Evolutionary conservation across 306 rosid species (phyloP).

Genomic region (Dalbergia cochinchinensis): DNA sequence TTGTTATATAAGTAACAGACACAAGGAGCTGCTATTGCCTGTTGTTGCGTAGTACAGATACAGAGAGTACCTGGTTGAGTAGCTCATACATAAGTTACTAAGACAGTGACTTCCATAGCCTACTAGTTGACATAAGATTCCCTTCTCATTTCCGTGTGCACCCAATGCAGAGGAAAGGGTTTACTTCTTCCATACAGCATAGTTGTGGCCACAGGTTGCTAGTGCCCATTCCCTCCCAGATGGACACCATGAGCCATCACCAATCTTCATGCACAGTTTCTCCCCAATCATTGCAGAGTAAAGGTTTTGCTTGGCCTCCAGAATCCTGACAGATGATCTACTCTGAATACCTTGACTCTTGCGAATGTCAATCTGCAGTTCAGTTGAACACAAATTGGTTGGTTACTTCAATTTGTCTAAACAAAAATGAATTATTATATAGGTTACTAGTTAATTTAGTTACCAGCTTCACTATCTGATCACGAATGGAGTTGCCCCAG

Average conservation of each 20-base stretch:
- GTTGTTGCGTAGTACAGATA: not conserved
- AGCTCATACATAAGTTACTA: constrained; percentile 4
- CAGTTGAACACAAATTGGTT: constrained; percentile 33
- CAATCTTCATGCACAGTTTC: constrained; percentile 87
- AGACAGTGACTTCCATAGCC: constrained; percentile 18
- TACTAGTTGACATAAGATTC: not conserved
- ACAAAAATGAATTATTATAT: not conserved
- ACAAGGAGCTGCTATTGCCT: constrained; percentile 12
- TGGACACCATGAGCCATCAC: constrained; percentile 90
- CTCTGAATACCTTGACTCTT: constrained; percentile 83
- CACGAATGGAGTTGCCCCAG: constrained; percentile 67
- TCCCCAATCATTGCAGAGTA: constrained; percentile 89
- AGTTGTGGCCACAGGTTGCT: constrained; percentile 75
- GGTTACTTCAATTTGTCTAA: not conserved
- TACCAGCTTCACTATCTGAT: constrained; percentile 89
- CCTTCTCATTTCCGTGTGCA: not conserved
- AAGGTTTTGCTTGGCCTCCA: constrained; percentile 81
- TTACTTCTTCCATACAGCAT: constrained; percentile 87
- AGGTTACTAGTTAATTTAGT: not conserved
- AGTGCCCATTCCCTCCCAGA: constrained; percentile 80
- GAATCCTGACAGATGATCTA: constrained; percentile 71
- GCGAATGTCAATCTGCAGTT: constrained; percentile 71
- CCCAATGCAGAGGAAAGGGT: not conserved
- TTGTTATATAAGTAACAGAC: not conserved
- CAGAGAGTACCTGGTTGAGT: constrained; percentile 1